Conservation (phyloP, 1,139 yeast species). For the Yarrowia galli region DNA sequence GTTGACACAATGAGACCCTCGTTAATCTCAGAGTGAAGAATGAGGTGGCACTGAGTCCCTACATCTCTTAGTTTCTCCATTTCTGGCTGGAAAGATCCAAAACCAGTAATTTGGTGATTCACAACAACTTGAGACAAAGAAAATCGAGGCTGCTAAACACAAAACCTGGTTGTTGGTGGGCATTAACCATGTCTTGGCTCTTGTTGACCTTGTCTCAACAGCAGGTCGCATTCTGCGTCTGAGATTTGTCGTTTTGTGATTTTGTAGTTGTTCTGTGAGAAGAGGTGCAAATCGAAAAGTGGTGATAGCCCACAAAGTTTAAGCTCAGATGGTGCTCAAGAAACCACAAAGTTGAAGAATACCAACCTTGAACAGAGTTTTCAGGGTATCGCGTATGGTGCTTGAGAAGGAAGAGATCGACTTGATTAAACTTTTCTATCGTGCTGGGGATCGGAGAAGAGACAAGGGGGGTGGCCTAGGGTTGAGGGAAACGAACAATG, state of each 20-base stretch:
- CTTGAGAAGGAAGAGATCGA: not conserved
- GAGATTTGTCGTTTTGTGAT: not conserved
- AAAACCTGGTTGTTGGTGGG: not conserved
- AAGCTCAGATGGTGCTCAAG: not conserved
- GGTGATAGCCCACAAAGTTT: not conserved
- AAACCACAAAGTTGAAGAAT: not conserved
- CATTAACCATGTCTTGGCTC: not conserved
- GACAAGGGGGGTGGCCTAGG: constrained; percentile 3
- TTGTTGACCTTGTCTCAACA: constrained; percentile 23
- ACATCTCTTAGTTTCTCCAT: not conserved
- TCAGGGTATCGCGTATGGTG: not conserved
- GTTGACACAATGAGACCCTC: not conserved
- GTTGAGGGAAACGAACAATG: too few species aligned
- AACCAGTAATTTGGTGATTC: not conserved
- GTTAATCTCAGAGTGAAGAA: too few species aligned
- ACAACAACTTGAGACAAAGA: not conserved
- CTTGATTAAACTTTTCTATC: not conserved
- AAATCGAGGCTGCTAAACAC: not conserved
- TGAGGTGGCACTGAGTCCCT: not conserved
- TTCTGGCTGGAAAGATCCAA: not conserved
- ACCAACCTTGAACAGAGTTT: too few species aligned
- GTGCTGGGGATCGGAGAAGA: constrained; percentile 19
- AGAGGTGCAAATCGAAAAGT: not conserved
- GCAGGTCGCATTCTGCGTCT: constrained; percentile 3
- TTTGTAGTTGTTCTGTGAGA: not conserved